Base-by-base conservation (phyloP, 306 rosid genomes). In the Dryas drummondii region DNA sequence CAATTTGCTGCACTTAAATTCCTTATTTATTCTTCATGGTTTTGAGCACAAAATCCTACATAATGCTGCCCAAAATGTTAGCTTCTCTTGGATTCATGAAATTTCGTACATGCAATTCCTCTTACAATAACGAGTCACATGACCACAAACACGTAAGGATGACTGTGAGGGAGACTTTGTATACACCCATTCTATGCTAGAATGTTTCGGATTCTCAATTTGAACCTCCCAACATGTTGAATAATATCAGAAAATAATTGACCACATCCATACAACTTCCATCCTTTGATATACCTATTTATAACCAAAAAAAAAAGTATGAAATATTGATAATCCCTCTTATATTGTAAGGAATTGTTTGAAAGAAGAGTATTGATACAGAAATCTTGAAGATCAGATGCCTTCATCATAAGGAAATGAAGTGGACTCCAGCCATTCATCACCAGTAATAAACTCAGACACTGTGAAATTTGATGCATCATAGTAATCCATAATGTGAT, bases 381-480 rank as follows among this genome's bases (percentile, higher is more conserved):
- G 13, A 48, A 27, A 44, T 44, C 60, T 44, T 6, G 6, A 22
- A 15, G 13, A 56, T 77, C 85, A 89, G 59, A 91, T 85, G 66
- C 87, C 93, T 13, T 79, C 87, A 42, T 92, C 91, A 67, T 86
- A 90, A 63, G 97, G 97, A 52, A 92, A 84, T 0, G 97, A 90
- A 76, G 93, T 92, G 75, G 90, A 88, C 44, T 78, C 78, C 69
- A 92, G 81, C 97, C 97, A 92, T 5, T 80, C 84, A 80, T 85
- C 86, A 51, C 96, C 96, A 22, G 70, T 47, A 53, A 92, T 88
- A 37, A 92, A 78, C 84, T 84, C 84, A 0, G 90, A 71, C 60
- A 87, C 93, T 1, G 96, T 69, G 73, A 90, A 92, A 19, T 84
- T 85, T 49, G 71, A 79, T 6, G 96, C 97, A 62, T 85, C 90